Evolutionary conservation across 2,329 filamentous ascomycete species (phyloP), one percentile per base, ranked within the genome.

Genomic region (Camillea tinctor): DNA sequence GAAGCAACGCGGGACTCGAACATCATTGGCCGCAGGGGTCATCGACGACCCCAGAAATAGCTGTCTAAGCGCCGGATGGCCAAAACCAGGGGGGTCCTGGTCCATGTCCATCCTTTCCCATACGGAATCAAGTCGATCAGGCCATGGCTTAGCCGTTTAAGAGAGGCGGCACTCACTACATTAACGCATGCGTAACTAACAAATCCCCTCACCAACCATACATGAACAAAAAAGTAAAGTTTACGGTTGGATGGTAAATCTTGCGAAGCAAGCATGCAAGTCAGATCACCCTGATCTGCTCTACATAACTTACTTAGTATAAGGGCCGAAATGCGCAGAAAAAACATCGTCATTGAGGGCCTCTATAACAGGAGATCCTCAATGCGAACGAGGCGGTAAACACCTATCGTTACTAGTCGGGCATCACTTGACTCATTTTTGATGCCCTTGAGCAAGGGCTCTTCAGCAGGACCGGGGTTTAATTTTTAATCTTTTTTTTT

Each of bases 11-110:
- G 20, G 57, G 59, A 24, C 59, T 64, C 36, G 36, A 44, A n/a
- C 36, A 5, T 55, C 63, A 72, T 73, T 73, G 71, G 71, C 44
- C 53, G 48, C 50, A 48, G 58, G 48, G 59, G 50, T 64, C 60
- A n/a, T 56, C 55, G 44, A 64, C 59, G 49, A 68, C 64, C 67
- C 68, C 63, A 66, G 68, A 66, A 66, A 66, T 67, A 67, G 64
- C 62, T 63, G 62, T 65, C 62, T 73, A 73, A 73, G 71, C 71
- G 71, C 71, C 69, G 64, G 63, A 51, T 57, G 64, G 60, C 56
- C 58, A 56, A 56, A 63, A 64, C 66, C 62, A 56, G 69, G 70
- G 68, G 57, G 15, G 6, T 20, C 22, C 49, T 60, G 2, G 49
- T 51, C 19, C 49, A 51, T 21, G n/a, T n/a, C n/a, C n/a, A n/a